Evolutionary conservation across 1,139 yeast species (phyloP), one percentile per base, ranked within the genome.

Genomic region (Debaryomycetaceae sp.): DNA sequence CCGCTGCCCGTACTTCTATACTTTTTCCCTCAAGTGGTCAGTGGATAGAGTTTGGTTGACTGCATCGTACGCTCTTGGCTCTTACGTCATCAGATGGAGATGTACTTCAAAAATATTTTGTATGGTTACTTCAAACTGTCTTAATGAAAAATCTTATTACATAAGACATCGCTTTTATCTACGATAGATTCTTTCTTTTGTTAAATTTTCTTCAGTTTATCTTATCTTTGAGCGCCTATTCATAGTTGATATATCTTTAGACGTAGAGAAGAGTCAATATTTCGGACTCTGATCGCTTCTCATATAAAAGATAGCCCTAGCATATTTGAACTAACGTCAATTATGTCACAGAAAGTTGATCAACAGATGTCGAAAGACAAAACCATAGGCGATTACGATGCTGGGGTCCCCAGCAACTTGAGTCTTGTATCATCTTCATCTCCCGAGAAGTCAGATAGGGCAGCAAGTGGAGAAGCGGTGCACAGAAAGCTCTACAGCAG

Each of bases 401-500:
- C 31, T 27, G 31, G 31, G 31, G 11, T 27, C 11, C 31, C 31
- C 31, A 34, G 37, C 9, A 17, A 34, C 22, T 34, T 13, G n/a
- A 14, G 17, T 17, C 17, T 34, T n/a, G 22, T 17, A 9, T 34
- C 37, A 9, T 34, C 37, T 34, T 34, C 13, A 13, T 8, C n/a
- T 8, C 37, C 8, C 37, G 37, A 34, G 20, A 36, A 36, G 22
- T 11, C 8, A 27, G 31, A 27, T 7, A 11, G 11, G 31, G 11
- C 8, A 8, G 11, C 8, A 27, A 38, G 36, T 8, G 17, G 33
- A 23, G 40, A 41, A 20, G 34, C 38, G 6, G 43, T 42, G 7
- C 49, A 46, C 24, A 39, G 49, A 38, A 46, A 39, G 33, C 33
- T 46, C 24, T 43, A 46, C 31, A 44, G 55, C 38, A 56, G 71